Base-by-base conservation (phyloP, 2,329 filamentous ascomycete species). In the Penicillium psychrosexuale region DNA sequence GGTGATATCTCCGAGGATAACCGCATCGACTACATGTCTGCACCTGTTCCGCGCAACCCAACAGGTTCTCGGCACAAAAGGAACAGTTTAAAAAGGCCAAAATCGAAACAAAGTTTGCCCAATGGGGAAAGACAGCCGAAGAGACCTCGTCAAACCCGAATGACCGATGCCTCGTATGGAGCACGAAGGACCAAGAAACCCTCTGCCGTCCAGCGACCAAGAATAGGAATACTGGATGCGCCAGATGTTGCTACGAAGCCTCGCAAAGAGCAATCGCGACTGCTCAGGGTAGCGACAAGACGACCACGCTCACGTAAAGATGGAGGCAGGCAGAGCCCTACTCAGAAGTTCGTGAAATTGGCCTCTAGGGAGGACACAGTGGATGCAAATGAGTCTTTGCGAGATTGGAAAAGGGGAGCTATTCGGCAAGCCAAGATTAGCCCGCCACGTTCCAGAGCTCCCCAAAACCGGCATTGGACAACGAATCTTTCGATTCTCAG, bases 251-350 rank as follows among this genome's bases (percentile, higher is more conserved):
- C 66, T 28, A 56, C 65, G 19, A 60, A 59, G 4, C 51, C 63
- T 39, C 60, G 59, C 31, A 53, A 61, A 53, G 60, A 75, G 8
- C 71, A 76, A 36, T 81, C 84, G 8, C 76, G 77, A 22, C 86
- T 86, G 51, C 70, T 86, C 6, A 77, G 77, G 49, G 66, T 87
- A 54, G 84, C 84, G 33, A 75, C 77, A 28, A 78, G 84, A 56
- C 74, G 77, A 61, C 80, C 77, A 46, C 78, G 79, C 8, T 75
- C 72, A 38, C 73, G 75, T 44, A 66, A 70, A 24, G 77, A 82
- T 61, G 64, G 71, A 62, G 82, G 78, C 34, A 77, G 82, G 51
- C 77, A 80, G 60, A 81, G 78, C 40, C 82, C 80, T 15, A 74
- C 71, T 22, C 69, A 72, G 47, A 84, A 85, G 61, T 72, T 79